Percentiles rank a stretch among this genome's conserved stretches.
These are phyloP conservation scores for Calonectria hawksworthii DNA, from an alignment of 2,329 filamentous ascomycete species.

Conservation along the genomic window DNA sequence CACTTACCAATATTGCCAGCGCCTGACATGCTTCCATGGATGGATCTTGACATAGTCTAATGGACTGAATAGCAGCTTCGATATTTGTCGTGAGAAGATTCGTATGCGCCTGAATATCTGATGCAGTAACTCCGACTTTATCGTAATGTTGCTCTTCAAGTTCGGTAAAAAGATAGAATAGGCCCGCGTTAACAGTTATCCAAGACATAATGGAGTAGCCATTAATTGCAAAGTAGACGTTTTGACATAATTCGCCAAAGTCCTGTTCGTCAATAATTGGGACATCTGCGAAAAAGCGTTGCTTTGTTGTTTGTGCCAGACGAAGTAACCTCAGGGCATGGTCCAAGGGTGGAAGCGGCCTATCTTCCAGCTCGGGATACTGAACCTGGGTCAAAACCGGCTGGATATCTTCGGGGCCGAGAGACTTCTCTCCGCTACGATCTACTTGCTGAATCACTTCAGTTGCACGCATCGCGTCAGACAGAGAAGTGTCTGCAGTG, in stretches of 20 bases:
- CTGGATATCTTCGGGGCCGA: not conserved
- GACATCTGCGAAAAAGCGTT: not conserved
- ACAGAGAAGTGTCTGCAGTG: not conserved
- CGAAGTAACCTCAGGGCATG: not conserved
- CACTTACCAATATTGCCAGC: not conserved
- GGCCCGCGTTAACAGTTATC: not conserved
- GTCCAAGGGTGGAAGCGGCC: not conserved
- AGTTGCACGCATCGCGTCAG: not conserved
- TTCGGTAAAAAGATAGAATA: constrained; percentile 3
- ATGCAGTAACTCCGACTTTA: not conserved
- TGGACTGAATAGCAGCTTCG: not conserved
- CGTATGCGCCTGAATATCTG: not conserved
- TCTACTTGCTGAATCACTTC: not conserved
- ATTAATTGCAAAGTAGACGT: constrained; percentile 4
- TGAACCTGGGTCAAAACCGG: not conserved
- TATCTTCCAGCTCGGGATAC: not conserved
- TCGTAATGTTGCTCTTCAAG: not conserved
- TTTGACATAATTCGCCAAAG: not conserved
- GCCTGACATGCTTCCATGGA: constrained; percentile 1
- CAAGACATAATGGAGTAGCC: not conserved
- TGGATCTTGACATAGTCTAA: constrained; percentile 6
- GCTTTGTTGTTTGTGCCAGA: not conserved
- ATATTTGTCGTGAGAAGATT: not conserved
- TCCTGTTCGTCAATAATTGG: constrained; percentile 6
- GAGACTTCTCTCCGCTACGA: not conserved